These are phyloP conservation scores for Fraxinus baroniana DNA, from an alignment of 305 asterid genomes.

Conservation along the genomic window DNA sequence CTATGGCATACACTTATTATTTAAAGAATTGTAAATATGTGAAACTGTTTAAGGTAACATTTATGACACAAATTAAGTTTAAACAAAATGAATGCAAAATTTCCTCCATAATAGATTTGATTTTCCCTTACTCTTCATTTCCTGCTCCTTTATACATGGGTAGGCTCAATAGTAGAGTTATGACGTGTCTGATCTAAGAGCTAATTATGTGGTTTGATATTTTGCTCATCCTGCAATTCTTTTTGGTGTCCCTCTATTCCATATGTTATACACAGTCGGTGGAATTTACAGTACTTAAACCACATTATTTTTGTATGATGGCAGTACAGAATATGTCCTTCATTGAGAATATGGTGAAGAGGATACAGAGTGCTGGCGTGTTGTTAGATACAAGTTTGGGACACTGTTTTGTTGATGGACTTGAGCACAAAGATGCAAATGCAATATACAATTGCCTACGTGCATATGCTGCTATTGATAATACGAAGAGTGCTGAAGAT, in stretches of 20 bases:
- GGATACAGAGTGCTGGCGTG: constrained; percentile 78
- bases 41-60: neutral
- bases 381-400: constrained; percentile 82
- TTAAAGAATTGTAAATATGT: neutral
- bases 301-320: constrained; percentile 38
- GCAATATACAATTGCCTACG: constrained; percentile 91
- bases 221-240: constrained; percentile 9
- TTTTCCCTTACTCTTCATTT: neutral
- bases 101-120: neutral
- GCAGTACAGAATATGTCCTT: constrained; percentile 91
- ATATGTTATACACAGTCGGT: neutral
- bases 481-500: constrained; percentile 82
- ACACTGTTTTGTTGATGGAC: constrained; percentile 81
- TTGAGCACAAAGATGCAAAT: constrained; percentile 83
- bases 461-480: constrained; percentile 95
- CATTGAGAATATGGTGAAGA: constrained; percentile 92
- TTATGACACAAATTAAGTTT: neutral
- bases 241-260: constrained; percentile 12
- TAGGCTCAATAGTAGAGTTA: constrained; percentile 1
- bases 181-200: constrained; percentile 1
- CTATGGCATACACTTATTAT: neutral
- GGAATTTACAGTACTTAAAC: constrained; percentile 32
- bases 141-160: constrained; percentile 1
- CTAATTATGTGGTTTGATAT: constrained; percentile 10
- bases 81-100: neutral